phyloP scores from a whole-genome alignment of 148 eudicot genomes.

The Rhododendron simsii region DNA sequence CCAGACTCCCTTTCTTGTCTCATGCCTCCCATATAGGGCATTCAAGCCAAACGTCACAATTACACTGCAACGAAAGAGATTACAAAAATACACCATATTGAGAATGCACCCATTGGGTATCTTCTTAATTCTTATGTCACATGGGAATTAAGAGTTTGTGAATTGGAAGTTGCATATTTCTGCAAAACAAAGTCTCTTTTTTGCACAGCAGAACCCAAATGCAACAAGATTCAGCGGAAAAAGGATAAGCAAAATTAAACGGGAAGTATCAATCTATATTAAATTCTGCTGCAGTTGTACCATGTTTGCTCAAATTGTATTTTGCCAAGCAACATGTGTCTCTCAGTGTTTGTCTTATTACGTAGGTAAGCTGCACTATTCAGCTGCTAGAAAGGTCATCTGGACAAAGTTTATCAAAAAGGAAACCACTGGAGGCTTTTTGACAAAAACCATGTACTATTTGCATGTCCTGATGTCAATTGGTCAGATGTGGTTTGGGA shows the following conservation, averaged over 20 bases:
- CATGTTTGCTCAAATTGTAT: background rate
- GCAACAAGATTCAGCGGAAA: background rate
- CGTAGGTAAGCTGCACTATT: background rate
- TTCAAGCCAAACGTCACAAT: constrained; percentile 80
- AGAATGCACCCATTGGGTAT: background rate
- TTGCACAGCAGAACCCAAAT: background rate
- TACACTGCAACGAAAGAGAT: constrained; percentile 38
- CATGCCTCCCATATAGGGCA: constrained; percentile 72
- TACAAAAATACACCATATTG: background rate
- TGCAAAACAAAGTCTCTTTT: background rate
- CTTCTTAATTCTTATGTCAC: background rate
- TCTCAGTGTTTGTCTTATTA: background rate
- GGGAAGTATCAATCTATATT: background rate
- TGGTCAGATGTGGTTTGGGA: background rate
- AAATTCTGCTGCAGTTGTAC: background rate
- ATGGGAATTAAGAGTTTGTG: background rate
- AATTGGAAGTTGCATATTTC: background rate
- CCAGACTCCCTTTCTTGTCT: constrained; percentile 33
- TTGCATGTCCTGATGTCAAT: background rate
- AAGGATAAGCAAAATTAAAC: background rate
- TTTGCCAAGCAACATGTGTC: background rate
- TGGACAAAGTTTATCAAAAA: background rate
- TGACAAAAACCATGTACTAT: background rate
- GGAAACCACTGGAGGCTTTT: background rate
- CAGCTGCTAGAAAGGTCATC: background rate